Percentiles rank a stretch among this genome's conserved stretches.
Evolutionary conservation across 495 filamentous ascomycete genomes (phyloP).

Genomic region (Penicillium flavigenum): DNA sequence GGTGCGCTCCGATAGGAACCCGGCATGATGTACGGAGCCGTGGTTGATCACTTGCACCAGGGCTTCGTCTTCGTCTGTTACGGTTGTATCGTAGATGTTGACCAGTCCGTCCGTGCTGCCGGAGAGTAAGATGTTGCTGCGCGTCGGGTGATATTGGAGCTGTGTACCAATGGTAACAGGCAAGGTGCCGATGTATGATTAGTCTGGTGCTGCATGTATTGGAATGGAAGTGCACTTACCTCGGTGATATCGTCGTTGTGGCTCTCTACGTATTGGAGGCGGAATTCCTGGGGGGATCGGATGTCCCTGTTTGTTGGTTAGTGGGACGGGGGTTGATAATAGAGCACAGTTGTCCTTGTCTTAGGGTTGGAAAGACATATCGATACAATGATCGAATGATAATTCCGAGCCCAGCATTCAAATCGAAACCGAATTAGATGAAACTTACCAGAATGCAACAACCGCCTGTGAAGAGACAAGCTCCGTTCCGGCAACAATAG

Average conservation of each 20-base stretch:
- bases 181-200: slow-evolving; percentile 13
- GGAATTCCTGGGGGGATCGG: slow-evolving; percentile 53
- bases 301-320: slow-evolving; percentile 61
- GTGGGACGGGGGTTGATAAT: slow-evolving; percentile 14
- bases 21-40: slow-evolving; percentile 79
- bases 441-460: slow-evolving; percentile 68
- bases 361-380: background rate
- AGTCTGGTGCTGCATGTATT: slow-evolving; percentile 10
- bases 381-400: background rate
- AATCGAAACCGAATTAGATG: background rate
- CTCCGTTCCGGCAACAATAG: slow-evolving; percentile 77
- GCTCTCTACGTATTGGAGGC: slow-evolving; percentile 72
- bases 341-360: background rate
- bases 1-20: slow-evolving; percentile 67
- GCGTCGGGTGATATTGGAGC: slow-evolving; percentile 70
- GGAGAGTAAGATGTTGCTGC: slow-evolving; percentile 66
- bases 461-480: slow-evolving; percentile 68
- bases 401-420: background rate
- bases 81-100: slow-evolving; percentile 74
- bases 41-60: slow-evolving; percentile 86
- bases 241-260: slow-evolving; percentile 93
- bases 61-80: slow-evolving; percentile 82
- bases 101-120: slow-evolving; percentile 92
- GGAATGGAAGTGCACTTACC: slow-evolving; percentile 38
- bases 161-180: slow-evolving; percentile 30